Percentiles rank a stretch among this genome's conserved stretches.
Evolutionary conservation across 2,329 filamentous ascomycete genomes (phyloP).

Genomic region (Ophioceras dolichostomum): DNA sequence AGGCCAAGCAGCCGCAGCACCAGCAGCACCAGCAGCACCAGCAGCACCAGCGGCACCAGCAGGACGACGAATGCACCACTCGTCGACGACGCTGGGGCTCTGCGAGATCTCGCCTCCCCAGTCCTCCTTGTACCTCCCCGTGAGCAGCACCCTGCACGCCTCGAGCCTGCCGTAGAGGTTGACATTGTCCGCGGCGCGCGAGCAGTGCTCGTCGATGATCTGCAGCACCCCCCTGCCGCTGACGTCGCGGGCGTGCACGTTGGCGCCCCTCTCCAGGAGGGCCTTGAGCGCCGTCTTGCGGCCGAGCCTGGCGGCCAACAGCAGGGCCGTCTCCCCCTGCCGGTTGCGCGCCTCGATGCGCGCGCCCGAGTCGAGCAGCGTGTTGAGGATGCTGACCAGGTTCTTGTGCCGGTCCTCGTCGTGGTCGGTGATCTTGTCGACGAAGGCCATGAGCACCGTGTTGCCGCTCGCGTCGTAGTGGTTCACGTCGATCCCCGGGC

Average conservation of each 20-base stretch:
- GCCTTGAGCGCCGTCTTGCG: slow-evolving; percentile 37
- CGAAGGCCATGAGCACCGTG: slow-evolving; percentile 44
- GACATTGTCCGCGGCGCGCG: slow-evolving; percentile 12
- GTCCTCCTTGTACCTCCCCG: slow-evolving; percentile 6
- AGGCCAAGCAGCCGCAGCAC: too few species aligned
- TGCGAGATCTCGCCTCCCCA: slow-evolving; percentile 1
- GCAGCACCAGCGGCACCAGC: too few species aligned
- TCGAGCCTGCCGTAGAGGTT: slow-evolving; percentile 18
- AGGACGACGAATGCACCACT: too few species aligned
- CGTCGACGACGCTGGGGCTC: slow-evolving; percentile 1
- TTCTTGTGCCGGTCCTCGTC: slow-evolving; percentile 33
- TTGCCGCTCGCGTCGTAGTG: slow-evolving; percentile 38
- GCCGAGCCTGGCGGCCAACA: slow-evolving; percentile 39
- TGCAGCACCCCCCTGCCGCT: slow-evolving; percentile 20
- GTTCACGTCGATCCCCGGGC: slow-evolving; percentile 33
- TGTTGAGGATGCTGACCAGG: slow-evolving; percentile 29
- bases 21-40: too few species aligned
- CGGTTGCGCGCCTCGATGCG: slow-evolving; percentile 37
- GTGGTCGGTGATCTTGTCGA: slow-evolving; percentile 34
- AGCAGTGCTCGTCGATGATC: slow-evolving; percentile 10
- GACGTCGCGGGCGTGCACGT: slow-evolving; percentile 16
- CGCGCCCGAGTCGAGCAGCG: slow-evolving; percentile 28
- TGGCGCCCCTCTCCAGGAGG: slow-evolving; percentile 23
- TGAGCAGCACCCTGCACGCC: slow-evolving; percentile 18
- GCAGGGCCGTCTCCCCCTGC: slow-evolving; percentile 40